Base-by-base conservation (phyloP, 2,329 filamentous ascomycete species). In the Aureobasidium zeae region DNA sequence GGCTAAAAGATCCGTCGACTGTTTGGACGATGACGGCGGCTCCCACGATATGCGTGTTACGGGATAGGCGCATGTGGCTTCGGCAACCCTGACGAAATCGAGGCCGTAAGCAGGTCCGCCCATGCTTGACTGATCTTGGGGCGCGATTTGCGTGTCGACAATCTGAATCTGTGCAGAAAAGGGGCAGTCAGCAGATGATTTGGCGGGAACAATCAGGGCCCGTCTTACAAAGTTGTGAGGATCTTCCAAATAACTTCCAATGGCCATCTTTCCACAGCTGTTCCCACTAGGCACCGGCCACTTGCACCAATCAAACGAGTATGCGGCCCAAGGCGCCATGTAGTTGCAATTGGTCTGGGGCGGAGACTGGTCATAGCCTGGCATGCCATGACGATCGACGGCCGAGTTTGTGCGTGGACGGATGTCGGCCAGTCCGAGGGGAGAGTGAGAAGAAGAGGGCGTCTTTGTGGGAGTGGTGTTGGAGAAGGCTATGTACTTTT, bases 231-330 rank as follows among this genome's bases (percentile, higher is more conserved):
- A 98, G 62, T 98, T 98, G 67, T 98, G 91, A 5, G 88, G 89
- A 64, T 98, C 91, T 66, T 98, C 91, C 39, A 96, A 69, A 61
- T 96, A 96, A 68, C 91, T 98, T 48, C 89, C 91, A 28, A 98
- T 74, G 10, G 91, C 91, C 54, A 98, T 76, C 65, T 96, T 96
- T 28, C 91, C 91, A 3, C 86, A 86, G 49, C 85, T 81, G 52
- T 80, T 64, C 24, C 62, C 61, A 25, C 69, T 68, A 29, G 86
- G 78, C 2, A 89, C 80, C 12, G 84, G 79, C 89, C 91, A 98
- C 65, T 98, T 98, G 70, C 91, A 98, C 91, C 91, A 98, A 67
- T 98, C 91, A 56, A 94, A 89, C 10, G 91, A 89, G 62, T 96
- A 98, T 44, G 94, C 81, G 11, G 87, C 83, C 86, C 91, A 98